Evolutionary conservation across 2,329 filamentous ascomycete genomes (phyloP).

Genomic region (Exophiala viscosa): DNA sequence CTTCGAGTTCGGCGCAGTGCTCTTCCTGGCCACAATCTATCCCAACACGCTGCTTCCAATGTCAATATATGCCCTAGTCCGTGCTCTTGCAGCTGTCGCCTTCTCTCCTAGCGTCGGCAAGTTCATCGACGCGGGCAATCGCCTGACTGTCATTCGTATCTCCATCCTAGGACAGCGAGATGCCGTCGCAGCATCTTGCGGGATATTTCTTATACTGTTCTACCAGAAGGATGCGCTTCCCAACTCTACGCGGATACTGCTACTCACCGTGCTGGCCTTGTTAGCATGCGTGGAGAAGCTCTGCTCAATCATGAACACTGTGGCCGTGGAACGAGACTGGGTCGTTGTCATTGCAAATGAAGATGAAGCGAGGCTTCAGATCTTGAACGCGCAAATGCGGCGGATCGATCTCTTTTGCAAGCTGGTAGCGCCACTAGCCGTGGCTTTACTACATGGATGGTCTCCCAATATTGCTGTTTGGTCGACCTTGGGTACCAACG

Average conservation of each 20-base stretch:
- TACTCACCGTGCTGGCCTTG: conserved; percentile 39
- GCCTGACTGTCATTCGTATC: conserved; percentile 49
- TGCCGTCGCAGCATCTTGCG: conserved; percentile 15
- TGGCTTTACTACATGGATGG: conserved; percentile 46
- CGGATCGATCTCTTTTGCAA: conserved; percentile 58
- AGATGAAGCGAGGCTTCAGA: conserved; percentile 29
- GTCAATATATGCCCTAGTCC: conserved; percentile 65
- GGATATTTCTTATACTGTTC: conserved; percentile 11
- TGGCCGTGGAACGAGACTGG: conserved; percentile 71
- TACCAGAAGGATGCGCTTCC: not conserved
- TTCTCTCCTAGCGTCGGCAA: conserved; percentile 58
- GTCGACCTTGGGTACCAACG: conserved; percentile 46
- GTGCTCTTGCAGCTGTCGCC: conserved; percentile 56
- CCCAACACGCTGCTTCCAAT: conserved; percentile 61
- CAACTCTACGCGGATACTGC: not conserved
- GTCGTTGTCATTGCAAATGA: conserved; percentile 29
- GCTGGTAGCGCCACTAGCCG: conserved; percentile 51
- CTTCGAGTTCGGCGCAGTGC: conserved; percentile 61
- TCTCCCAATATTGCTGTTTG: conserved; percentile 46
- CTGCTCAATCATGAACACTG: conserved; percentile 59
- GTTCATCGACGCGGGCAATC: conserved; percentile 55
- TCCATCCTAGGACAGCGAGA: conserved; percentile 43
- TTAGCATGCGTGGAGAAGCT: conserved; percentile 69
- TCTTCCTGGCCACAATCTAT: conserved; percentile 56
- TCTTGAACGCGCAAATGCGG: conserved; percentile 54